Conservation (phyloP, 2,329 filamentous ascomycete species). For the Verticillium longisporum region DNA sequence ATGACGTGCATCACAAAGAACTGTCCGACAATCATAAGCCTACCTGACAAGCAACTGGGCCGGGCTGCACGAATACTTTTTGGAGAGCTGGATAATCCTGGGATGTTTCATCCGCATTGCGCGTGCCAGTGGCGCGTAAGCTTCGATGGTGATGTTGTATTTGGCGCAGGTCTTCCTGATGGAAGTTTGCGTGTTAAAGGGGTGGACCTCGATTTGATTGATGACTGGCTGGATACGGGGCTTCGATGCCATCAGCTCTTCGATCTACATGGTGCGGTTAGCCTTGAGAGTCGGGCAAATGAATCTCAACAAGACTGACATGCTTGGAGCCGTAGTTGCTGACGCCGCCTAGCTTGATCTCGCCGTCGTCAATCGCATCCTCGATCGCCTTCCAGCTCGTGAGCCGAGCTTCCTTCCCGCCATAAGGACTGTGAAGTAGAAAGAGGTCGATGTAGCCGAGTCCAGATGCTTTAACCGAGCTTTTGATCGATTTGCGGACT, state of each 20-base stretch:
- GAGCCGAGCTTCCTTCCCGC: constrained; percentile 59
- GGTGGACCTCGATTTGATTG: constrained; percentile 78
- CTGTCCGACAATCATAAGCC: not conserved
- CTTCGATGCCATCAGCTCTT: constrained; percentile 59
- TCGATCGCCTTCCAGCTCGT: constrained; percentile 72
- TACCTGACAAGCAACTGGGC: constrained; percentile 64
- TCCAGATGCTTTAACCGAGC: constrained; percentile 57
- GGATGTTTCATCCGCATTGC: constrained; percentile 64
- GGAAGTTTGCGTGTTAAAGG: constrained; percentile 67
- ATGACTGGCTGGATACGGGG: constrained; percentile 60
- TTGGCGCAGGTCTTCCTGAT: constrained; percentile 61
- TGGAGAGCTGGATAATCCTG: constrained; percentile 52
- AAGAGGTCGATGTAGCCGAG: constrained; percentile 75
- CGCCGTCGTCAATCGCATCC: constrained; percentile 66
- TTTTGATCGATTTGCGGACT: constrained; percentile 58
- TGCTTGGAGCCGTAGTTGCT: constrained; percentile 74
- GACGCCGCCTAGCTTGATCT: constrained; percentile 65
- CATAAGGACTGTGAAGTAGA: constrained; percentile 72
- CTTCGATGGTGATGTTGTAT: constrained; percentile 65
- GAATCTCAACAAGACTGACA: constrained; percentile 33
- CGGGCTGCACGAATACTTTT: constrained; percentile 63
- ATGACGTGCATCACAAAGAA: too few relatives aligned
- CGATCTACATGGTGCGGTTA: constrained; percentile 36
- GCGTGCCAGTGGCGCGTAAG: constrained; percentile 71
- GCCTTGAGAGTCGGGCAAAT: not conserved